These are phyloP conservation scores for Globomyces pollinis-pini DNA, from an alignment of 192 early-diverging fungal genomes.

Conservation along the genomic window DNA sequence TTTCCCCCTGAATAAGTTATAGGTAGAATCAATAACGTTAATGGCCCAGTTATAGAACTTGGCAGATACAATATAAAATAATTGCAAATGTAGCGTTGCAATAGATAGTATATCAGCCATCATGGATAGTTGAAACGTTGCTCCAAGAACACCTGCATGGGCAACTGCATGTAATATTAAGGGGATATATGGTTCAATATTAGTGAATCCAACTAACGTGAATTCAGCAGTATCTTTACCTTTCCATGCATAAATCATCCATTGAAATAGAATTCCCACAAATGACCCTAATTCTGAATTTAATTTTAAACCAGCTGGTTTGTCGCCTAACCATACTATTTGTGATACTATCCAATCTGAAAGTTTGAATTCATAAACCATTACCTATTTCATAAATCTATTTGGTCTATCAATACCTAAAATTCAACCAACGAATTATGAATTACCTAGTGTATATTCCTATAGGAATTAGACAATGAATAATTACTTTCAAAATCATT, in stretches of 20 bases:
- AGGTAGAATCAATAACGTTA: slow-evolving; percentile 72
- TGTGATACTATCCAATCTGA: slow-evolving; percentile 33
- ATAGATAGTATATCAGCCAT: slow-evolving; percentile 77
- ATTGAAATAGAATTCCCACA: slow-evolving; percentile 83
- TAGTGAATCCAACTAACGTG: neutral
- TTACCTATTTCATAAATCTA: no score
- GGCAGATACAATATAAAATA: slow-evolving; percentile 91
- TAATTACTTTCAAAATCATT: slow-evolving; percentile 35
- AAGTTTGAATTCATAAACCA: slow-evolving; percentile 3
- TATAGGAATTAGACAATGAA: neutral
- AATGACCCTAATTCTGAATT: slow-evolving; percentile 85
- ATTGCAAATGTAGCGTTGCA: slow-evolving; percentile 83
- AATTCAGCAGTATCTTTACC: no score
- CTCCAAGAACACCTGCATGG: slow-evolving; percentile 69
- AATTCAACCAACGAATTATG: neutral
- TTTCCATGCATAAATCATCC: slow-evolving; percentile 83
- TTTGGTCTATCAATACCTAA: slow-evolving; percentile 1
- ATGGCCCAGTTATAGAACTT: slow-evolving; percentile 93
- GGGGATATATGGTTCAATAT: slow-evolving; percentile 30
- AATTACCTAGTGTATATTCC: neutral
- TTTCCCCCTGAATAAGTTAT: slow-evolving; percentile 88
- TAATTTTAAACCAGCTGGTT: slow-evolving; percentile 93
- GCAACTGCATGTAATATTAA: slow-evolving; percentile 64
- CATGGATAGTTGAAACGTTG: slow-evolving; percentile 75
- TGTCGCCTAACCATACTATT: slow-evolving; percentile 86